Evolutionary conservation across 306 rosid species (phyloP).

Genomic region (Begonia loranthoides): DNA sequence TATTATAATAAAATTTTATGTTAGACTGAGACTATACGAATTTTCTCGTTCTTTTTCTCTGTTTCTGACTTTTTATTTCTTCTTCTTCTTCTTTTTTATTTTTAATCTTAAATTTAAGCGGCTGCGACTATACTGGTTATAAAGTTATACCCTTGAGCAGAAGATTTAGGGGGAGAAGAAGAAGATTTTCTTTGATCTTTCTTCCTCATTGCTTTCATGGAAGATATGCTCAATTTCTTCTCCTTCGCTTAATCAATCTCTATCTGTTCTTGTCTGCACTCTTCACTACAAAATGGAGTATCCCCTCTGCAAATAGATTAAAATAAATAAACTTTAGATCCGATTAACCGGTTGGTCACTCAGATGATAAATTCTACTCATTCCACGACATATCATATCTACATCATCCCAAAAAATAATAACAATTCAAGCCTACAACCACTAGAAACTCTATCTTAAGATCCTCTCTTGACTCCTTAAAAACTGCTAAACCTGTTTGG

Average conservation of each 20-base stretch:
- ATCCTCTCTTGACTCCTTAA: too few species aligned
- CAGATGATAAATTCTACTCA: too few species aligned
- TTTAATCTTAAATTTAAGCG: slow-evolving; percentile 22
- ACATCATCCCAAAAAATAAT: neutral
- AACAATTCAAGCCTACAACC: too few species aligned
- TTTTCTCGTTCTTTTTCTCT: neutral
- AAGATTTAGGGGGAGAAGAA: slow-evolving; percentile 27
- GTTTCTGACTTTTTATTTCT: neutral
- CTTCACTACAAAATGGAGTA: slow-evolving; percentile 85
- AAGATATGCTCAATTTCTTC: slow-evolving; percentile 49
- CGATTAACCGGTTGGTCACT: too few species aligned
- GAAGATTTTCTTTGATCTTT: slow-evolving; percentile 56
- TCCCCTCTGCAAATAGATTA: slow-evolving; percentile 54
- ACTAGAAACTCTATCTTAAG: too few species aligned
- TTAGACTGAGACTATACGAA: too few species aligned
- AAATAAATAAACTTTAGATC: too few species aligned
- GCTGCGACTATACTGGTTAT: slow-evolving; percentile 74
- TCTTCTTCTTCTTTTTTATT: too few species aligned
- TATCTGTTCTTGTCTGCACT: slow-evolving; percentile 76
- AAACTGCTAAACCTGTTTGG: neutral
- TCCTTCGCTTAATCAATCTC: slow-evolving; percentile 61
- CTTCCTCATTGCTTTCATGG: slow-evolving; percentile 55
- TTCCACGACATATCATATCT: neutral
- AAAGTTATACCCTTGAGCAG: slow-evolving; percentile 31
- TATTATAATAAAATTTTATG: too few species aligned